Conservation (phyloP, 2,329 filamentous ascomycete genomes). For the Colletotrichum neosansevieriae region DNA sequence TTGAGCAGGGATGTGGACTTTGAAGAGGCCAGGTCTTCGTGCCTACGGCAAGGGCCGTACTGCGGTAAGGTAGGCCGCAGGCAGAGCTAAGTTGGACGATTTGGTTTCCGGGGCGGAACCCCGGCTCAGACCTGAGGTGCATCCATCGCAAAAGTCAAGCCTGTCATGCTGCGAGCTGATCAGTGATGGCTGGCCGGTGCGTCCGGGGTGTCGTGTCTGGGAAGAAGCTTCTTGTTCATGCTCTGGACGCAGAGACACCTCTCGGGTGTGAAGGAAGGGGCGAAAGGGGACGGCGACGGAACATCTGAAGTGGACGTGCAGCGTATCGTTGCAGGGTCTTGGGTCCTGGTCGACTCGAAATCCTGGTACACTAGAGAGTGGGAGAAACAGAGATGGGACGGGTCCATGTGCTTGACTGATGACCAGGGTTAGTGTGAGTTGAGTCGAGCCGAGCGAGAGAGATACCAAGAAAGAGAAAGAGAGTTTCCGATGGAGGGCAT, state of each 20-base stretch:
- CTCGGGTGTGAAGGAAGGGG: slow-evolving; percentile 27
- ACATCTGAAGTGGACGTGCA: slow-evolving; percentile 28
- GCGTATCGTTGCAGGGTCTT: slow-evolving; percentile 12
- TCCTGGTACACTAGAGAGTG: neutral
- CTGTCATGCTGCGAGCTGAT: slow-evolving; percentile 31
- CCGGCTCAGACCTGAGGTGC: slow-evolving; percentile 23
- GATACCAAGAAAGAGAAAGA: too few species aligned
- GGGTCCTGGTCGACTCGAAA: slow-evolving; percentile 3
- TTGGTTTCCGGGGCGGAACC: neutral
- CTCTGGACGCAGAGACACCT: slow-evolving; percentile 29
- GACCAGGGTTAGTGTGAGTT: slow-evolving; percentile 8
- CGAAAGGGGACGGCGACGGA: slow-evolving; percentile 17
- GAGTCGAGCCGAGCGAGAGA: neutral
- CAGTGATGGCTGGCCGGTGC: slow-evolving; percentile 28
- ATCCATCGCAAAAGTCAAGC: slow-evolving; percentile 32
- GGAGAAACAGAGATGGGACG: slow-evolving; percentile 34
- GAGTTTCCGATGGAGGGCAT: neutral
- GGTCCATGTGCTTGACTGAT: neutral
- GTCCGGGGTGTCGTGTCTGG: slow-evolving; percentile 34
- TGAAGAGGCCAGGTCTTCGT: slow-evolving; percentile 17
- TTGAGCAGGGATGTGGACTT: slow-evolving; percentile 18
- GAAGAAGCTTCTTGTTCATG: slow-evolving; percentile 35
- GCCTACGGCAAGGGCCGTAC: neutral
- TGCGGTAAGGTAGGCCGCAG: neutral
- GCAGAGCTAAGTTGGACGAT: neutral